Base-by-base conservation (phyloP, 225 moss, liverwort and hornwort species). In the Bryum argenteum region DNA sequence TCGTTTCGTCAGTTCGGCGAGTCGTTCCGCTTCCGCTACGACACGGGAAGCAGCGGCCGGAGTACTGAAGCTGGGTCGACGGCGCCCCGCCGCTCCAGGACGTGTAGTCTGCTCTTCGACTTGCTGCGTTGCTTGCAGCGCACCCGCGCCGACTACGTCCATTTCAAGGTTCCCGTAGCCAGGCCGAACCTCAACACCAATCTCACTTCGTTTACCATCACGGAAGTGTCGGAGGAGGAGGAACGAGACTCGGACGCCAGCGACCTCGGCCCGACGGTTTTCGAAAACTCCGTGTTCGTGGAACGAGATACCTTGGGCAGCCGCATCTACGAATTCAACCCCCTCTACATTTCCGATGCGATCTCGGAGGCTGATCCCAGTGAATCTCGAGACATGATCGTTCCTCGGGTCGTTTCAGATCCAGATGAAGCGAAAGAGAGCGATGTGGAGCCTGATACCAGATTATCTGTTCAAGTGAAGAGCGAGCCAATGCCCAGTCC, bases 321-420 rank as follows among this genome's bases (percentile, higher is more conserved):
- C 52, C 82, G 56, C 2, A 77, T 85, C 20, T 85, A 82, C 33
- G 85, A 85, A 57, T 79, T 85, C 28, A 82, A 85, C 37, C 85
- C 85, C 0, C 79, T 79, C 6, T 85, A 67, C 14, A 65, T 85
- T 10, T 67, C 74, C 5, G 82, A 82, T 16, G 37, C 52, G 8
- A 63, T 80, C 20, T 80, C 85, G 8, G 71, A 82, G 38, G 71
- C 5, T 1, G 71, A 71, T 63, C 50, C 58, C 12, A 13, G 23
- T 2, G 71, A 71, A 19, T 38, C 28, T 21, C 60, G 43, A 10
- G 54, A 50, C 17, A 3, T 59, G 43, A 77, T 77, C 54, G 50
- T 75, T 28, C 9, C 54, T 58, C 44, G 67, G n/a, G 43, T 7
- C 42, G 16, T 38, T 15, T 44, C 63, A 50, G 57, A 16, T 28